Base-by-base conservation (phyloP, 441 rosid genomes). In the Bruguiera hainesii region DNA sequence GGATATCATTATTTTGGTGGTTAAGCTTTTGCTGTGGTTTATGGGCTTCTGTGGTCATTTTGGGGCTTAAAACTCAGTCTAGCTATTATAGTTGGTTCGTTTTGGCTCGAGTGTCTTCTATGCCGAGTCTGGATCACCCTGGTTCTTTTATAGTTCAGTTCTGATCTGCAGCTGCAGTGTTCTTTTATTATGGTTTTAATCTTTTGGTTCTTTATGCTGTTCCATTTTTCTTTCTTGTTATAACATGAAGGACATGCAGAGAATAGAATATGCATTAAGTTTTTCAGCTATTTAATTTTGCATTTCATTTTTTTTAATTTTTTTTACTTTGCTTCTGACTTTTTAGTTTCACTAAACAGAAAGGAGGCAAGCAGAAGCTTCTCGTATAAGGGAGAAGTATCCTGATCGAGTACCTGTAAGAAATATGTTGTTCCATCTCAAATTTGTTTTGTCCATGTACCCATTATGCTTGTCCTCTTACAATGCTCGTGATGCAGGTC, bases 381-480 rank as follows among this genome's bases (percentile, higher is more conserved):
- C 83, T 55, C 96, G 98, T 48, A 91, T 94, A 76, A 80, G 89
- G 64, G 90, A 87, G 73, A 91, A 89, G 71, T 89, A 89, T 74
- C 88, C 86, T 2, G 98, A 94, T 63, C 85, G 98, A 85, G 85
- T 94, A 49, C 98, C 97, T 0, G 98, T 94, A 82, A 64, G 88
- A 64, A 53, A 8, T 23, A 15, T 59, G 23, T 30, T 69, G 53
- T 64, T 62, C 26, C 37, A 6, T 66, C 26, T 33, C 62, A 35
- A 37, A 21, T 30, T 50, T 37, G 20, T 15, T 55, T 35, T 42
- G 55, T 67, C 35, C 66, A 26, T 15, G 4, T 55, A 7, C 16
- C 11, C 2, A 50, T 65, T 67, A 37, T 50, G 52, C 29, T 51
- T 56, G 28, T 60, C 35, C 23, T 65, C 51, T 56, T 29, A 60